Base-by-base conservation (phyloP, 768 basidiomycete genomes). In the Lepiota subincarnata region DNA sequence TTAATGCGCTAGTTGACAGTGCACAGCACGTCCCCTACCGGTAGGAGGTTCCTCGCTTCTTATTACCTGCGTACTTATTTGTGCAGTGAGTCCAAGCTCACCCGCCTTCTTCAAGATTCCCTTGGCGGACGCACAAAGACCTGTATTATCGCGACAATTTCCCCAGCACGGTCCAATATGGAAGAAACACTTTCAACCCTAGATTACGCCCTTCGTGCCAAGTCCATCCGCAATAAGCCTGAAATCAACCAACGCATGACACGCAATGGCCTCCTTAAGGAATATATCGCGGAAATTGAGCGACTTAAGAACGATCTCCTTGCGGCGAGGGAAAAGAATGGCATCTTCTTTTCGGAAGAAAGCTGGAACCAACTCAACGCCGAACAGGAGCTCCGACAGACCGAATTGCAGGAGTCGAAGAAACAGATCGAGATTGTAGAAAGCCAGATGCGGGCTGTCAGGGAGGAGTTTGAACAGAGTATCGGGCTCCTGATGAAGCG, bases 111-210 rank as follows among this genome's bases (percentile, higher is more conserved):
- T 3, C 96, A 98, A 86, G 97, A 99, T 70, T 99, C 97, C n/a
- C 78, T 99, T 4, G 97, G 97, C 5, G 97, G 97, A 0, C 81
- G 86, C 28, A 99, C 97, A 5, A 98, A 98, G 72, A 99, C 97
- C 0, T 96, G 93, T 62, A 93, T 99, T 64, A 90, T 99, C 57
- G 97, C 95, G 0, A 98, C 97, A 5, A 83, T 98, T 62, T 96
- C 93, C 7, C 96, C 97, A 1, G 90, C 92, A 4, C 84, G 91
- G 19, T 90, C 85, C 20, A 98, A 96, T 65, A 81, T 96, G 73
- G 97, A 99, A 68, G 97, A 98, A 70, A 98, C 97, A 0, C 80
- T 97, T 16, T 97, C 95, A 2, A 99, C 97, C 0, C 85, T 99
- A 40, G 94, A 98, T 67, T 99, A 99, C 61, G 96, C 97, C 26